Conservation (phyloP, 441 rosid species). For the Erodium texanum region DNA sequence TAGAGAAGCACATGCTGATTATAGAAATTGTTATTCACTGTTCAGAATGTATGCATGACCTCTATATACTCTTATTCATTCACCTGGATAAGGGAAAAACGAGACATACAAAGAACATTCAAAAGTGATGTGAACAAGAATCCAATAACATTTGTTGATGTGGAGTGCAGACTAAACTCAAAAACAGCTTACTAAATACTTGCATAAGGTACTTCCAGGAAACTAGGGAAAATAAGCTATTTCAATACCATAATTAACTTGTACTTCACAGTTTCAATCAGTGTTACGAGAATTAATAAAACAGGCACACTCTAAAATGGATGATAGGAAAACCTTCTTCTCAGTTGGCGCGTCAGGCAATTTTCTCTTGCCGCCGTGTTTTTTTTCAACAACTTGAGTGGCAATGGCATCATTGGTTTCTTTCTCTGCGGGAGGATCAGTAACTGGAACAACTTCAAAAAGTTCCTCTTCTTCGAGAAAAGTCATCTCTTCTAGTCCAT, state of each 20-base stretch:
- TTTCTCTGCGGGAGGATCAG: constrained; percentile 32
- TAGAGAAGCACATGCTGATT: neutral
- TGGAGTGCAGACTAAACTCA: neutral
- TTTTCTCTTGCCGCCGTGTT: constrained; percentile 57
- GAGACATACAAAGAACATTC: no score
- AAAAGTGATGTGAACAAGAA: neutral
- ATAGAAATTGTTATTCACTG: neutral
- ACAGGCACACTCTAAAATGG: neutral
- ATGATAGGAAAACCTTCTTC: constrained; percentile 43
- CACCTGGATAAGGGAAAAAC: neutral
- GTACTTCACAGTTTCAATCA: neutral
- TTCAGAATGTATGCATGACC: neutral
- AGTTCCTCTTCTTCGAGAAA: constrained; percentile 71
- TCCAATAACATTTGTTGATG: neutral
- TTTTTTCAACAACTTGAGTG: constrained; percentile 33
- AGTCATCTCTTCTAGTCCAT: constrained; percentile 76
- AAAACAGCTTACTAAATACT: neutral
- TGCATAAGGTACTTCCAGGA: neutral
- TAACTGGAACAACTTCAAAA: constrained; percentile 32
- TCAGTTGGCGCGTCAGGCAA: constrained; percentile 38
- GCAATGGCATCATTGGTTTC: constrained; percentile 34
- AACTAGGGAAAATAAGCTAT: neutral
- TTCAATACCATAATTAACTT: no score
- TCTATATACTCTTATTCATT: no score
- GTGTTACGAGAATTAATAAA: neutral